Evolutionary conservation across 1,284 basidiomycete genomes (phyloP).

Genomic region (Vanrija pseudolonga): DNA sequence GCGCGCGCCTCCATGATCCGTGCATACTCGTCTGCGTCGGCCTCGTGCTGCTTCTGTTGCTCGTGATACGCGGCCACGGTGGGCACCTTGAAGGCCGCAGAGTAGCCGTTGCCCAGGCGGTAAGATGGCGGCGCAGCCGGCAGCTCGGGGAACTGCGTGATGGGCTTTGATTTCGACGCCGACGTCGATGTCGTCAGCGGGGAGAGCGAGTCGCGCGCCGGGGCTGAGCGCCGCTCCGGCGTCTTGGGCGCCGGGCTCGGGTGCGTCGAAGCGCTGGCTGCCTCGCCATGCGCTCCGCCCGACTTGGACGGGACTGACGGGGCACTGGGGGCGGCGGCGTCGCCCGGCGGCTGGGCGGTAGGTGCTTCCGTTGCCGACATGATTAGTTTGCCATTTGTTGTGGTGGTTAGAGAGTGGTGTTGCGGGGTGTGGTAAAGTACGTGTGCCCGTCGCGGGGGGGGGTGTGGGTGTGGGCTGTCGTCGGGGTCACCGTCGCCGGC

Average conservation of each 20-base stretch:
- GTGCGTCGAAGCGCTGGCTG: not conserved
- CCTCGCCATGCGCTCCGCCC: not conserved
- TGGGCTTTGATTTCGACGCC: not conserved
- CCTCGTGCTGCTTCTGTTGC: slow-evolving; percentile 36
- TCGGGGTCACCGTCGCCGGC: too few species aligned
- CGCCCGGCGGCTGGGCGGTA: too few species aligned
- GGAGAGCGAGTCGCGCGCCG: not conserved
- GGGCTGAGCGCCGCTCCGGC: not conserved
- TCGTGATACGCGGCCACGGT: slow-evolving; percentile 47
- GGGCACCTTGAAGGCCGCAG: slow-evolving; percentile 45
- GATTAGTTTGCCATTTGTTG: too few species aligned
- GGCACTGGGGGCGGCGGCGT: not conserved
- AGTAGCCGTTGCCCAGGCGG: slow-evolving; percentile 42
- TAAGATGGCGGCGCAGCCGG: slow-evolving; percentile 43
- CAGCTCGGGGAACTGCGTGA: slow-evolving; percentile 31
- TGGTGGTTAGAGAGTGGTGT: too few species aligned
- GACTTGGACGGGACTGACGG: too few species aligned
- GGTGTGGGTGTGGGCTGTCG: too few species aligned
- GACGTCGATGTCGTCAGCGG: not conserved
- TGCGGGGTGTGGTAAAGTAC: too few species aligned
- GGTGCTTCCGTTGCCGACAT: too few species aligned
- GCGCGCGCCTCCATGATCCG: slow-evolving; percentile 46
- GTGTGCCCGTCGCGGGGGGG: too few species aligned
- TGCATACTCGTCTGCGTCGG: slow-evolving; percentile 42
- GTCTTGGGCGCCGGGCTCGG: not conserved